Evolutionary conservation across 1,284 basidiomycete species (phyloP).

Genomic region (Rhodofomes roseus): DNA sequence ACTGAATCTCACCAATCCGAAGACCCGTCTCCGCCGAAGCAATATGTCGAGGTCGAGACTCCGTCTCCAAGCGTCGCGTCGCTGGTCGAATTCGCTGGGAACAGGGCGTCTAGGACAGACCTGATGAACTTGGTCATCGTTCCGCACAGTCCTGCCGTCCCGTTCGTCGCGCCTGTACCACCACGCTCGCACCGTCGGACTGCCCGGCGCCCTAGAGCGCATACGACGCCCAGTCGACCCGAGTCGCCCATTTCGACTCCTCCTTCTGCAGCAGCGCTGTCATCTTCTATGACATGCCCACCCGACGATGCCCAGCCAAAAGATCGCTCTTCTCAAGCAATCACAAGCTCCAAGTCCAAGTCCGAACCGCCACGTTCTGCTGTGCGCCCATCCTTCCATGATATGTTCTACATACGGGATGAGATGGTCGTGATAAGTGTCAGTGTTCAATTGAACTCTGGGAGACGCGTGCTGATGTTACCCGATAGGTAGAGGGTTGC

Average conservation of each 20-base stretch:
- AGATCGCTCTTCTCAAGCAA: too few species aligned
- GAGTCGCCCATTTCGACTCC: background rate
- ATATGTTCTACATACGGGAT: slow-evolving; percentile 24
- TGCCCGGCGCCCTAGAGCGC: background rate
- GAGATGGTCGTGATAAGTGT: slow-evolving; percentile 23
- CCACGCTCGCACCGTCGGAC: background rate
- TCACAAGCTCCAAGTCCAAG: background rate
- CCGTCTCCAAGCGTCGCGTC: slow-evolving; percentile 5
- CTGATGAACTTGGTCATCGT: background rate
- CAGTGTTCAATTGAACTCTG: background rate
- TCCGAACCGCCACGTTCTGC: background rate
- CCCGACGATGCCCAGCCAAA: background rate
- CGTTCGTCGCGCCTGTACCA: background rate
- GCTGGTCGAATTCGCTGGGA: background rate
- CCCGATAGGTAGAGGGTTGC: slow-evolving; percentile 23
- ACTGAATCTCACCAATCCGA: background rate
- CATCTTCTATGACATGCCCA: background rate
- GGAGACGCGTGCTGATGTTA: background rate
- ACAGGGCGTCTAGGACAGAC: slow-evolving; percentile 4
- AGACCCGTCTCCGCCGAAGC: background rate
- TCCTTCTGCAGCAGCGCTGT: slow-evolving; percentile 7
- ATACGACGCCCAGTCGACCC: background rate
- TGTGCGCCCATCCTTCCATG: slow-evolving; percentile 12
- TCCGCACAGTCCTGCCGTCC: background rate
- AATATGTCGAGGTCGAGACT: background rate